Evolutionary conservation across 176 grass and related monocot species (phyloP).

Genomic region (Zea mays): DNA sequence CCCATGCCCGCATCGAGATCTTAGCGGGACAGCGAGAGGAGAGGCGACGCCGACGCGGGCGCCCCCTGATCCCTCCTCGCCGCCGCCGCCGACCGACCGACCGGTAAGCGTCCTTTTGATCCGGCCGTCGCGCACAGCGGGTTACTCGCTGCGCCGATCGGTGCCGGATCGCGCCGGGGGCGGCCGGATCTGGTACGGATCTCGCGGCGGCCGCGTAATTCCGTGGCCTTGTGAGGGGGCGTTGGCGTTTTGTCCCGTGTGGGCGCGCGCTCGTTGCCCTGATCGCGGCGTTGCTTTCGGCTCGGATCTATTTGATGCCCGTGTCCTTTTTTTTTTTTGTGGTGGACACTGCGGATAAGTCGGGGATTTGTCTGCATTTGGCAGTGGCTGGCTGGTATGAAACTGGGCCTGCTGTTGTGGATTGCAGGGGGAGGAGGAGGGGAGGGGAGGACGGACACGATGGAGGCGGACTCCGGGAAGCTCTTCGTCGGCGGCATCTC

Average conservation of each 20-base stretch:
- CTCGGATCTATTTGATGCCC: constrained; percentile 51
- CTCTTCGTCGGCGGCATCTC: constrained; percentile 97
- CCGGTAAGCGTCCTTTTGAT: constrained; percentile 41
- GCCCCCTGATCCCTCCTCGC: constrained; percentile 39
- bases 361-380: constrained; percentile 52
- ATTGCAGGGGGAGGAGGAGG: constrained; percentile 76
- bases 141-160: constrained; percentile 23
- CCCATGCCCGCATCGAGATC: constrained; percentile 56
- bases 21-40: constrained; percentile 47
- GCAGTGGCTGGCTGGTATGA: constrained; percentile 47
- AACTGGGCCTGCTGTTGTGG: constrained; percentile 39
- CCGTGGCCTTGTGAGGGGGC: background rate
- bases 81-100: constrained; percentile 34
- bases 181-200: constrained; percentile 61
- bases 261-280: background rate
- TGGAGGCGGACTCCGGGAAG: constrained; percentile 91
- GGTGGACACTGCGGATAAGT: constrained; percentile 55
- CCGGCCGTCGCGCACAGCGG: background rate
- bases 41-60: constrained; percentile 34
- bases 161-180: constrained; percentile 32
- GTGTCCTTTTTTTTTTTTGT: constrained; percentile 32
- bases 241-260: constrained; percentile 33
- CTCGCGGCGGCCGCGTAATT: constrained; percentile 42
- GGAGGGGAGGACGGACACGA: constrained; percentile 54
- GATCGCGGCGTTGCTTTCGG: constrained; percentile 53